These are phyloP conservation scores for Henckelia pumila DNA, from an alignment of 257 asterid genomes.

Conservation along the genomic window DNA sequence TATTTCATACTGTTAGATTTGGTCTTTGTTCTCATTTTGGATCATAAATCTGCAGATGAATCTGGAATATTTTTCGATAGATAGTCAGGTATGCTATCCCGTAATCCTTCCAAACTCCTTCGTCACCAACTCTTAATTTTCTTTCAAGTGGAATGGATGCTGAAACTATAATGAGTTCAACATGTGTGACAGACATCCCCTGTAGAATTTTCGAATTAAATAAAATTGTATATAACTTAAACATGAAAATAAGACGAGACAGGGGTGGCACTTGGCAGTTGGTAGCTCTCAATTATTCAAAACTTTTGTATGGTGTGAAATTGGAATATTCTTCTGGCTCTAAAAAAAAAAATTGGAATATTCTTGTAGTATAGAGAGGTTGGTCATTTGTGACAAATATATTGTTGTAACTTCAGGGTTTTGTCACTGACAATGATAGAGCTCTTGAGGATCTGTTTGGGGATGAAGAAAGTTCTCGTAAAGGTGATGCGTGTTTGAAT, in stretches of 20 bases:
- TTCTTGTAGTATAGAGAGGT: slow-evolving; percentile 10
- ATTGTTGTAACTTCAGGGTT: slow-evolving; percentile 58
- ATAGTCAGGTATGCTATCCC: slow-evolving; percentile 77
- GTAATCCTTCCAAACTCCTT: background rate
- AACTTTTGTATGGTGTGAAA: slow-evolving; percentile 20
- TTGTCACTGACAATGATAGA: slow-evolving; percentile 87
- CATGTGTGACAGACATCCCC: background rate
- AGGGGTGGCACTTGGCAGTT: background rate
- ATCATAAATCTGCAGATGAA: slow-evolving; percentile 75
- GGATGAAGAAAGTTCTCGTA: slow-evolving; percentile 83
- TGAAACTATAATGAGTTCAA: slow-evolving; percentile 11
- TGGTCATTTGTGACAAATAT: slow-evolving; percentile 13
- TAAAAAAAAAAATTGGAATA: no score
- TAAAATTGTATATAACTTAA: slow-evolving; percentile 14
- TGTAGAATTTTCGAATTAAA: background rate
- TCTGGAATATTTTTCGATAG: slow-evolving; percentile 92
- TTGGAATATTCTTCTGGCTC: no score
- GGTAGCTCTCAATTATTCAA: slow-evolving; percentile 13
- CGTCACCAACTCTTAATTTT: slow-evolving; percentile 1
- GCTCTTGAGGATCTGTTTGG: slow-evolving; percentile 95
- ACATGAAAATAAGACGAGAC: slow-evolving; percentile 15
- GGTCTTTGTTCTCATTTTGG: slow-evolving; percentile 37
- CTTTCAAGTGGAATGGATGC: background rate
- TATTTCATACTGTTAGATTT: slow-evolving; percentile 27
- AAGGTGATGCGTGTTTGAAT: slow-evolving; percentile 75